phyloP scores from a whole-genome alignment of 345 rosid species.

The Garcia nutans region DNA sequence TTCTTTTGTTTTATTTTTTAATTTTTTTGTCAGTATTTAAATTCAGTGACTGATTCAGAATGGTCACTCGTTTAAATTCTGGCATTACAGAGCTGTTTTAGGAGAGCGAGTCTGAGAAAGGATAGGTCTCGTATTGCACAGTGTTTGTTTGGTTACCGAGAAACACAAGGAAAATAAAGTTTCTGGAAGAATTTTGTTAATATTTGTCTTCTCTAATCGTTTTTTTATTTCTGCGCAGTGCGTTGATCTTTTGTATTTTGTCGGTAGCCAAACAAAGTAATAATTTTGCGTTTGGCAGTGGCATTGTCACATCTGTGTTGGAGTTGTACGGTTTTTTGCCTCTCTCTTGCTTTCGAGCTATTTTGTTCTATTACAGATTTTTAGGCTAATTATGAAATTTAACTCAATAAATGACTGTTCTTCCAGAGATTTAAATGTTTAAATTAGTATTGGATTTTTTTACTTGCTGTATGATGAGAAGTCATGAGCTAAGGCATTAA shows the following conservation, averaged over 20 bases:
- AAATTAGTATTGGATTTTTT: neutral
- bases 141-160: conserved; percentile 18
- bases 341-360: neutral
- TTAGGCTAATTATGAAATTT: neutral
- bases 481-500: neutral
- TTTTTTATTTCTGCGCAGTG: neutral
- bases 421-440: neutral
- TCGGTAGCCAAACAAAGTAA: conserved; percentile 1
- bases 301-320: no score
- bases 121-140: neutral
- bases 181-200: neutral
- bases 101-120: neutral
- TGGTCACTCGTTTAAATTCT: no score
- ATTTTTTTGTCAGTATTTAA: no score
- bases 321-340: neutral
- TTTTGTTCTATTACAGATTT: neutral
- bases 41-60: no score
- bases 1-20: no score
- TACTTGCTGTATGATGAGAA: neutral
- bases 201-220: no score
- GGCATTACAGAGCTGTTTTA: no score
- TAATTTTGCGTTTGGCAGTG: neutral
- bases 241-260: neutral
- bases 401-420: neutral
- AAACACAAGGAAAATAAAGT: conserved; percentile 10